Conservation (phyloP, 495 filamentous ascomycete species). For the Pseudotulostoma volvatum region DNA sequence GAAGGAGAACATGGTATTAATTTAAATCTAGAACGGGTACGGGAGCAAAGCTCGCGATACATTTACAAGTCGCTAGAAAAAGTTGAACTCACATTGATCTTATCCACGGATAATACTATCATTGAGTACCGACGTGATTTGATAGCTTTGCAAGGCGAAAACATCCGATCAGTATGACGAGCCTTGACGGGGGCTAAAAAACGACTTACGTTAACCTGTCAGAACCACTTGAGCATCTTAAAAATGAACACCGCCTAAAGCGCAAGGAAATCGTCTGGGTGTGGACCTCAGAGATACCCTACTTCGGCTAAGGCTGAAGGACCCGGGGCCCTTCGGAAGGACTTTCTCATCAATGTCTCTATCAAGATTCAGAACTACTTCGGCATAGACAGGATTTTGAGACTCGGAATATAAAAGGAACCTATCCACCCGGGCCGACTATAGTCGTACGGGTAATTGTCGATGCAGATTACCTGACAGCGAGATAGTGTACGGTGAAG, state of each 20-base stretch:
- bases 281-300: neutral
- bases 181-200: neutral
- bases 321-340: too few relatives aligned
- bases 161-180: neutral
- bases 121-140: neutral
- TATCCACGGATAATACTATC: neutral
- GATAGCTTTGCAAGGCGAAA: neutral
- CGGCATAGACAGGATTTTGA: too few relatives aligned
- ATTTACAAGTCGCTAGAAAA: neutral
- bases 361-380: too few relatives aligned
- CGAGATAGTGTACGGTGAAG: too few relatives aligned
- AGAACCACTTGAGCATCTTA: neutral
- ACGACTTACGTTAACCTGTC: neutral
- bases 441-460: too few relatives aligned
- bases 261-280: neutral
- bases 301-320: neutral
- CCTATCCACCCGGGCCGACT: too few relatives aligned
- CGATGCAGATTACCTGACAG: too few relatives aligned
- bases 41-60: neutral
- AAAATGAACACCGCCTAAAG: neutral
- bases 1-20: neutral
- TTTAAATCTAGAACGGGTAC: neutral
- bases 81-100: neutral
- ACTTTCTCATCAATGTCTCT: too few relatives aligned
- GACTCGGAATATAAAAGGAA: too few relatives aligned